phyloP scores from a whole-genome alignment of 352 stramenopile genomes.

The Phytophthora sansomeana region DNA sequence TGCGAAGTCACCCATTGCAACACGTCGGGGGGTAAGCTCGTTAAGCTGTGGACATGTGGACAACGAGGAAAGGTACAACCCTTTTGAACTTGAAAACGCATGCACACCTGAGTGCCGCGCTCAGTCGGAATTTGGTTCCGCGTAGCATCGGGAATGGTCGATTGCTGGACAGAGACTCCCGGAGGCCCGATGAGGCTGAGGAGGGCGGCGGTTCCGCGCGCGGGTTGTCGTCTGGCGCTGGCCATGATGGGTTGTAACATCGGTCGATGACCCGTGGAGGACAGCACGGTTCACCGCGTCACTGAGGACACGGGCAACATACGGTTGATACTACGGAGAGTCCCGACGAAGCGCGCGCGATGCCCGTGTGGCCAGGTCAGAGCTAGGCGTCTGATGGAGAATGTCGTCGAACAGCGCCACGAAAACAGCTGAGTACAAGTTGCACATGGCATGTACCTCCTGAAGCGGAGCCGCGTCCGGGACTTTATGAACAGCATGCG shows the following conservation, averaged over 20 bases:
- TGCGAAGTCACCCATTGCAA: constrained; percentile 3
- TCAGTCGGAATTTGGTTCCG: constrained; percentile 1
- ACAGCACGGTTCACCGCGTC: neutral
- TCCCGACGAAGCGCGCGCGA: neutral
- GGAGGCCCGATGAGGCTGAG: no score
- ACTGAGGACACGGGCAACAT: neutral
- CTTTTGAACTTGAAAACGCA: constrained; percentile 1
- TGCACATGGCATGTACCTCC: neutral
- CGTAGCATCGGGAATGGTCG: neutral
- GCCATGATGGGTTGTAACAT: no score
- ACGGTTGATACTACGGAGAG: neutral
- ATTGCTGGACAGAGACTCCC: no score
- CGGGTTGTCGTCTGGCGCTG: neutral
- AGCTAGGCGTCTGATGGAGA: neutral
- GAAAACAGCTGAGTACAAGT: neutral
- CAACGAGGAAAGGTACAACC: constrained; percentile 7
- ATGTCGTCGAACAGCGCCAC: neutral
- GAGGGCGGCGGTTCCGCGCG: neutral
- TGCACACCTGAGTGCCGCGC: constrained; percentile 4
- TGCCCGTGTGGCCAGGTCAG: neutral
- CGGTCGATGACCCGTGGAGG: neutral
- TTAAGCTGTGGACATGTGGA: neutral
- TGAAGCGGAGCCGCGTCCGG: neutral
- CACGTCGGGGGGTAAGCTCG: neutral
- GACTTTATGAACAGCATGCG: neutral